Evolutionary conservation across 768 basidiomycete genomes (phyloP).

Genomic region (Boletus subcaerulescens): DNA sequence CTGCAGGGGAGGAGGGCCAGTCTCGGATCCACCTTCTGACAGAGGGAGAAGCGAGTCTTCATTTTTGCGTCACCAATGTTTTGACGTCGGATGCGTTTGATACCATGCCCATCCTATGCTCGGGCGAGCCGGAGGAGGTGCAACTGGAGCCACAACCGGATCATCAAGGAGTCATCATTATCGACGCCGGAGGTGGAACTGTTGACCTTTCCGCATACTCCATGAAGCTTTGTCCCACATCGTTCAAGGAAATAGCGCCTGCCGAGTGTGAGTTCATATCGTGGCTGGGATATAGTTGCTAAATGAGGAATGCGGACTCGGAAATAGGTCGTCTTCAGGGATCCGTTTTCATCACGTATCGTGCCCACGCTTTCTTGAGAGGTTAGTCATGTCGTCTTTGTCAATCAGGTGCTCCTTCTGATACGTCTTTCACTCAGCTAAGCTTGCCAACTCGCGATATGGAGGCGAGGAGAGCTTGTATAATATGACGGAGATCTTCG

Average conservation of each 20-base stretch:
- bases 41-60: conserved; percentile 54
- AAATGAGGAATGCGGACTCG: background rate
- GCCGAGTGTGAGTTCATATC: conserved; percentile 27
- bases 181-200: conserved; percentile 49
- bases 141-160: conserved; percentile 12
- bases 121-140: conserved; percentile 20
- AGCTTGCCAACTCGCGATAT: conserved; percentile 28
- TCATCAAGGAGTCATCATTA: conserved; percentile 37
- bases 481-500: conserved; percentile 33
- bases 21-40: conserved; percentile 52
- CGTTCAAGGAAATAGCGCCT: conserved; percentile 36
- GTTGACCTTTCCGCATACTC: conserved; percentile 40
- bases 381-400: conserved; percentile 18
- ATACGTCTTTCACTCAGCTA: conserved; percentile 14
- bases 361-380: conserved; percentile 31
- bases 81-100: conserved; percentile 32
- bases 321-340: conserved; percentile 38
- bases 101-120: conserved; percentile 3
- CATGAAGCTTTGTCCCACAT: conserved; percentile 37
- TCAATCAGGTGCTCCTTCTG: background rate
- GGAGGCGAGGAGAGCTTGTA: conserved; percentile 30
- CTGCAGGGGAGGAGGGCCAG: conserved; percentile 35
- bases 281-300: background rate
- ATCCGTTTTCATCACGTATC: conserved; percentile 34
- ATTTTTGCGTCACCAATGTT: conserved; percentile 51